Base-by-base conservation (phyloP, 352 stramenopile species). In the Phytopythium kandeliae region DNA sequence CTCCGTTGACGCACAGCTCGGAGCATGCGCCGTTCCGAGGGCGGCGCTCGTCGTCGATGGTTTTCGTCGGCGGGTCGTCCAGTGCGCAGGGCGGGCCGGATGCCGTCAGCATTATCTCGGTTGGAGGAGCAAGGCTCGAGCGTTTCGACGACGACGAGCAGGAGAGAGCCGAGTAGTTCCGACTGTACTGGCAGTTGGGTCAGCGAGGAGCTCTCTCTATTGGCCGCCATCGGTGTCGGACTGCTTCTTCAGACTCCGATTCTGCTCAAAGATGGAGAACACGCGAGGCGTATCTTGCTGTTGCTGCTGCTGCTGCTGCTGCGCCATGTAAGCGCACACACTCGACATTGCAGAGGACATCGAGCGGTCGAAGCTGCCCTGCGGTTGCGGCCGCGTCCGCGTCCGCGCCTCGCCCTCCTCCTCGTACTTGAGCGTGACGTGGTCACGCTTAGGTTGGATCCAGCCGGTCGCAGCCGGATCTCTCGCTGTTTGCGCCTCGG, bases 351-450 rank as follows among this genome's bases (percentile, higher is more conserved):
- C 47, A 10, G 36, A 56, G 21, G 62, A 25, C 37, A 75, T 55
- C 6, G 58, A 47, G 40, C 33, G 21, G 13, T 26, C 13, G 24
- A 25, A 12, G 21, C 26, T 34, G 10, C 43, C n/a, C n/a, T 49
- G 26, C 26, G 2, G 26, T 10, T 49, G 26, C 26, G 2, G 26
- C 6, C 43, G 15, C 6, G 26, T 38, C 7, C 26, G 7, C 13
- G 25, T n/a, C 8, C 19, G 16, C 26, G 7, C 13, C 28, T 38
- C 16, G 4, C 30, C 12, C 26, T 57, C 37, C 3, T 54, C 45
- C 51, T 86, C 72, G 51, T 86, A 86, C 48, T 67, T 57, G 2
- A 86, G 60, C 7, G 55, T 45, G 3, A 84, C 58, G 0, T 67
- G 48, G 3, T 38, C 57, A 28, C 13, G 22, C 17, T 57, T 41